These are phyloP conservation scores for Vigna unguiculata DNA, from an alignment of 306 rosid species.

Conservation along the genomic window DNA sequence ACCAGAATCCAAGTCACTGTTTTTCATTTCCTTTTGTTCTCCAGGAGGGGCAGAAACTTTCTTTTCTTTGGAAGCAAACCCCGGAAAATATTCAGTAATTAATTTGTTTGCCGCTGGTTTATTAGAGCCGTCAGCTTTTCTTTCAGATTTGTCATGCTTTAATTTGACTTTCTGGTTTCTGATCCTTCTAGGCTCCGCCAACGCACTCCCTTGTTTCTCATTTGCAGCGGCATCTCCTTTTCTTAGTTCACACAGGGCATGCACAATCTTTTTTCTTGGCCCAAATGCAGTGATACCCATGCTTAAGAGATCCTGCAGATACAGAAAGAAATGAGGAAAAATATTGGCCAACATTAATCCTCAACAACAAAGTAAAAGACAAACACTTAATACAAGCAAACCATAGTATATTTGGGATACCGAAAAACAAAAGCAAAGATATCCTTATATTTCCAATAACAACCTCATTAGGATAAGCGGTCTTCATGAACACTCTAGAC, in stretches of 20 bases:
- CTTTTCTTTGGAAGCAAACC: conserved; percentile 63
- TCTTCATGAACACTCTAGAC: conserved; percentile 16
- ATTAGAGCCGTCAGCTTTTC: conserved; percentile 48
- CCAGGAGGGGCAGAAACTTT: conserved; percentile 49
- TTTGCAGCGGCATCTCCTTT: conserved; percentile 47
- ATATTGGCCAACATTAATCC: not conserved
- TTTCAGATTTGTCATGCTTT: conserved; percentile 53
- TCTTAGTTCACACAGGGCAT: conserved; percentile 71
- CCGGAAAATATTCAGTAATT: conserved; percentile 85
- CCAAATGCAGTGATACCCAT: conserved; percentile 89
- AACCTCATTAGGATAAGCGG: conserved; percentile 3
- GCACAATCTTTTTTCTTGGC: conserved; percentile 86
- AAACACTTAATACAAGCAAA: not conserved
- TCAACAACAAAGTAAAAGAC: not conserved
- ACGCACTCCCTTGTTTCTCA: conserved; percentile 46
- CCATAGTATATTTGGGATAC: not conserved
- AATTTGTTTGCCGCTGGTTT: conserved; percentile 72
- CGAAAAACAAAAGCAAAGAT: conserved; percentile 11
- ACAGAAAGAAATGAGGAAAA: not conserved
- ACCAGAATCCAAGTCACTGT: conserved; percentile 46
- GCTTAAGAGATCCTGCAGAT: conserved; percentile 73
- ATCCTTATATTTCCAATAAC: conserved; percentile 24
- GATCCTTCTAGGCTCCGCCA: conserved; percentile 47
- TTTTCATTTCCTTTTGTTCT: conserved; percentile 50
- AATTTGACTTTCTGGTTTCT: conserved; percentile 52